Conservation (phyloP, 2,329 filamentous ascomycete species). For the Scleromitrula shiraiana region DNA sequence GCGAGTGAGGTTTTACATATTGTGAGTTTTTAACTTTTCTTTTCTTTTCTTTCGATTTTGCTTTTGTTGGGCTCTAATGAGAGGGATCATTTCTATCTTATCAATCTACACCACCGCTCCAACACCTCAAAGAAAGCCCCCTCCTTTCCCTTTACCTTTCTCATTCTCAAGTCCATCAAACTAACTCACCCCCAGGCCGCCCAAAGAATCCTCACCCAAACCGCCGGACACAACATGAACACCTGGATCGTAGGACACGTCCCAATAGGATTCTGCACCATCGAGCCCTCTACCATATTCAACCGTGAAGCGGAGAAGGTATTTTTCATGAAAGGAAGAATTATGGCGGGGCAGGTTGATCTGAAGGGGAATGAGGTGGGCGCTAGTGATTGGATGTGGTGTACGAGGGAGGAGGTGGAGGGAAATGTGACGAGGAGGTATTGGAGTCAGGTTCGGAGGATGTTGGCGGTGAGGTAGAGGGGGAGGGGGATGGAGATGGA, state of each 20-base stretch:
- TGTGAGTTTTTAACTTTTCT: conserved; percentile 45
- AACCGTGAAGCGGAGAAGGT: conserved; percentile 62
- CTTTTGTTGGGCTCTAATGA: no score
- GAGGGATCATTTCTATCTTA: no score
- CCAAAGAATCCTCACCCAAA: conserved; percentile 65
- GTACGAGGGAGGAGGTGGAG: conserved; percentile 81
- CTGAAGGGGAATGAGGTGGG: conserved; percentile 63
- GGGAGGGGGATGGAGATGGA: background rate
- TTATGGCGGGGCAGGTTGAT: conserved; percentile 93
- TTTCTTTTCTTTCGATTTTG: background rate
- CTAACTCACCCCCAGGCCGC: conserved; percentile 55
- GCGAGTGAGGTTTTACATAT: conserved; percentile 71
- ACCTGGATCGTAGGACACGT: conserved; percentile 93
- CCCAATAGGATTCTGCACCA: conserved; percentile 73
- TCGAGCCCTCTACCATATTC: conserved; percentile 40
- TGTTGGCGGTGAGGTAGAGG: conserved; percentile 66
- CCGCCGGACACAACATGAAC: conserved; percentile 93
- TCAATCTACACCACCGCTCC: background rate
- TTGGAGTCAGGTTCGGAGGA: conserved; percentile 68
- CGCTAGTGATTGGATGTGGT: conserved; percentile 81
- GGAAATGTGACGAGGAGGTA: conserved; percentile 59
- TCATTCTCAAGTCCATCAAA: background rate
- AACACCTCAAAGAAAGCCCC: background rate
- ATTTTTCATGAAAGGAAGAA: conserved; percentile 93
- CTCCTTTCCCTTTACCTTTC: background rate